These are phyloP conservation scores for Pythium folliculosum DNA, from an alignment of 352 stramenopile genomes.

Conservation along the genomic window DNA sequence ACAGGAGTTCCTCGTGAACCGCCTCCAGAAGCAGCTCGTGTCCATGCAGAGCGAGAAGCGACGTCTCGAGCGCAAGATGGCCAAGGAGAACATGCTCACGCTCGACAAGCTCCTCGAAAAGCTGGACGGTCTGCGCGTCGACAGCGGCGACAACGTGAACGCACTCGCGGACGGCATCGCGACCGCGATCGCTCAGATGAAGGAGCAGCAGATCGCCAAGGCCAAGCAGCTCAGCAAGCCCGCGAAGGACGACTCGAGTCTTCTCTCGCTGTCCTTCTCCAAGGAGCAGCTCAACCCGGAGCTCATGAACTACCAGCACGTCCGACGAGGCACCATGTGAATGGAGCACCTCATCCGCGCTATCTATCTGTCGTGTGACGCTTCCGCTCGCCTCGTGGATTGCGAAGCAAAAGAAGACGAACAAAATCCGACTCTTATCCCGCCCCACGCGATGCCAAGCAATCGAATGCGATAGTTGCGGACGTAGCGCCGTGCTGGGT, in stretches of 20 bases:
- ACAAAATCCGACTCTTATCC: background rate
- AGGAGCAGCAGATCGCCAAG: slow-evolving; percentile 40
- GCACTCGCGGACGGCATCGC: slow-evolving; percentile 58
- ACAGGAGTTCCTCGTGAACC: slow-evolving; percentile 87
- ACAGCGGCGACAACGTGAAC: slow-evolving; percentile 62
- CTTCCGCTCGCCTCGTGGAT: background rate
- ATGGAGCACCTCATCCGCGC: background rate
- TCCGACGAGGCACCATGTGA: slow-evolving; percentile 80
- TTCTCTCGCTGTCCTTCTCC: slow-evolving; percentile 38
- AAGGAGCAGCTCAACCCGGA: slow-evolving; percentile 50
- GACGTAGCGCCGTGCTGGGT: background rate
- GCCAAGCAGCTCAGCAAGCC: slow-evolving; percentile 55
- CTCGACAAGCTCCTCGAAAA: slow-evolving; percentile 73
- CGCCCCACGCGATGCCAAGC: background rate
- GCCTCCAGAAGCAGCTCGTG: slow-evolving; percentile 81
- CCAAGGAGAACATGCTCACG: slow-evolving; percentile 69
- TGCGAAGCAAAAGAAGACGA: background rate
- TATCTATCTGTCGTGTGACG: slow-evolving; percentile 3
- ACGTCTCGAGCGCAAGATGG: slow-evolving; percentile 72
- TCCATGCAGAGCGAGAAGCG: slow-evolving; percentile 67
- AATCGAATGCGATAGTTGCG: background rate
- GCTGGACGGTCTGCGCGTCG: slow-evolving; percentile 53
- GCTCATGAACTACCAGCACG: slow-evolving; percentile 64
- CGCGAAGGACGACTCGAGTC: slow-evolving; percentile 67
- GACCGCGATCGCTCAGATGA: slow-evolving; percentile 34